Evolutionary conservation across 2,329 filamentous ascomycete genomes (phyloP), one percentile per base, ranked within the genome.

Genomic region (Calonectria crousiana): DNA sequence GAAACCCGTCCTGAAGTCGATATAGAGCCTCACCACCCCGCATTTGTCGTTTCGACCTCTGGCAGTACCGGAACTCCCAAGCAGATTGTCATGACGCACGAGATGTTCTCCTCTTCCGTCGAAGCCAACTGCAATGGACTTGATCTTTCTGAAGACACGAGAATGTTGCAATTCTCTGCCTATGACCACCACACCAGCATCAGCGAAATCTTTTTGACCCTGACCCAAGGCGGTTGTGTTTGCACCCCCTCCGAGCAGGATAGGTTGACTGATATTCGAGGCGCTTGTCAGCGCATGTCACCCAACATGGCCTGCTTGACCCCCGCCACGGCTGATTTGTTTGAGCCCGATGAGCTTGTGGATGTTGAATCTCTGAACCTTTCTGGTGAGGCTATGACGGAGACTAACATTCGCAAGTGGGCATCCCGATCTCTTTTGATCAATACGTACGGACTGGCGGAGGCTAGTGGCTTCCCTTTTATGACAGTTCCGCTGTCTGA

Each of bases 321-420:
- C 26, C 56, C 56, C n/a, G 56, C 56, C 13, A 62, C 56, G 5
- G 56, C 56, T 41, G 56, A 62, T 30, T 62, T 62, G 10, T 62
- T 41, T 28, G 56, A 58, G 28, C 69, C 49, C 1, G 69, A 71
- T n/a, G 69, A 71, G 34, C 51, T 71, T 14, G 34, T 53, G 9
- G 36, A 53, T 26, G 47, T 71, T n/a, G 69, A 71, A 13, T 67
- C 69, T 32, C 32, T 71, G 20, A 71, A 58, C 36, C n/a, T 71
- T 38, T 52, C 69, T n/a, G 69, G 69, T 9, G 60, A 67, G 23
- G n/a, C 47, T 2, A 67, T 67, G 64, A 67, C 64, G 26, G 36
- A 38, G 8, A 52, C 47, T 10, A 71, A 34, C 4, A 23, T 67
- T 18, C 32, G 41, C 16, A 66, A 56, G 41, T 71, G 69, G 69